Percentiles rank a stretch among this genome's conserved stretches.
Conservation (phyloP, 1,284 basidiomycete species). For the Rhodotorula sp. region DNA sequence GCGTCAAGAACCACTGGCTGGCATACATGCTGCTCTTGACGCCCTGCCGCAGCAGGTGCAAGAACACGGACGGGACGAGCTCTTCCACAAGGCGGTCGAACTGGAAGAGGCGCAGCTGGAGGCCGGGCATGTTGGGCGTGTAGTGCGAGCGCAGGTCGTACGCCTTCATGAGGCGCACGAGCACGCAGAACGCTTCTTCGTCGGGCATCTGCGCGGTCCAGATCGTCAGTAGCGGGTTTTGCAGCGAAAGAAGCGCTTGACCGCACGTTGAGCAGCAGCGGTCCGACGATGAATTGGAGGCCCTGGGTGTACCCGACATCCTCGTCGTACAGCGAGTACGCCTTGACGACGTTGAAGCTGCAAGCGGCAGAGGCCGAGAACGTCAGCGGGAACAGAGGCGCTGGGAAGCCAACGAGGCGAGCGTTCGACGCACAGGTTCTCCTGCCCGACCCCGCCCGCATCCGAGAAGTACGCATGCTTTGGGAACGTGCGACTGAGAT, state of each 20-base stretch:
- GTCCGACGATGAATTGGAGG: constrained; percentile 90
- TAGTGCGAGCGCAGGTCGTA: constrained; percentile 96
- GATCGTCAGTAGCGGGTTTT: background rate
- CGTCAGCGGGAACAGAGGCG: background rate
- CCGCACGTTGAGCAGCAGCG: constrained; percentile 80
- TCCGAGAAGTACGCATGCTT: constrained; percentile 89
- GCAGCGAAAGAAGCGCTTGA: background rate
- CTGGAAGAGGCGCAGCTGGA: constrained; percentile 84
- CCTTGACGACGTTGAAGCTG: constrained; percentile 90
- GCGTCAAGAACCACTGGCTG: constrained; percentile 95
- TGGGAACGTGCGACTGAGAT: constrained; percentile 95
- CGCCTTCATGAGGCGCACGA: constrained; percentile 96
- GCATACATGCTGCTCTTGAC: constrained; percentile 89
- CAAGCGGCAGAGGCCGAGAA: background rate
- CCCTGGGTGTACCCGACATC: constrained; percentile 98
- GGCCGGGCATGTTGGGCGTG: constrained; percentile 94
- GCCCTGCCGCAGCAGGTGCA: constrained; percentile 89
- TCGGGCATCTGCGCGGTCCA: constrained; percentile 78
- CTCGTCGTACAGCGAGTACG: constrained; percentile 92
- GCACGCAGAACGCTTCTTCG: constrained; percentile 93
- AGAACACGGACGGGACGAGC: constrained; percentile 80
- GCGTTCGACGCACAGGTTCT: constrained; percentile 63
- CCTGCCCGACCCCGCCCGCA: constrained; percentile 88
- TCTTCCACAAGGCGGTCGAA: constrained; percentile 96
- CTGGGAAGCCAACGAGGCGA: background rate